Evolutionary conservation across 139 green algal genomes (phyloP).

Genomic region (Mychonastes homosphaera): DNA sequence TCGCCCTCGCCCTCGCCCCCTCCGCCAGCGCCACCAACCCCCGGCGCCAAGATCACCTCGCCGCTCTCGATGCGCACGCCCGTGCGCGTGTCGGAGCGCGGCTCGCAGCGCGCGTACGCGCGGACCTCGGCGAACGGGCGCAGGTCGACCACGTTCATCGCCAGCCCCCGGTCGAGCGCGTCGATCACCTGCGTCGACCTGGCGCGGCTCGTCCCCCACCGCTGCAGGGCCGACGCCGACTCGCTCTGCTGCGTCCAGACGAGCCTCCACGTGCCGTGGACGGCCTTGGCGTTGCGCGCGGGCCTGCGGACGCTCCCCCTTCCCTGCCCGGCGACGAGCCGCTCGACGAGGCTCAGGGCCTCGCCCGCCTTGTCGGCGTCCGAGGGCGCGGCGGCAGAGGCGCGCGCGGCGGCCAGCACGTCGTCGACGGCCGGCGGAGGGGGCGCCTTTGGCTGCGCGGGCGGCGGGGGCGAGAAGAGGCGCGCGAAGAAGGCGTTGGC

Average conservation of each 20-base stretch:
- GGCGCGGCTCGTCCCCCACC: conserved; percentile 19
- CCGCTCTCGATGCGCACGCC: conserved; percentile 29
- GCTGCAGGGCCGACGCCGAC: conserved; percentile 53
- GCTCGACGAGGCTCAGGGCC: no score
- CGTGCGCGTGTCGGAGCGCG: conserved; percentile 30
- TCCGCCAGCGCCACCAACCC: background rate
- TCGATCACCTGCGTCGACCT: conserved; percentile 47
- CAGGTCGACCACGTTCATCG: conserved; percentile 63
- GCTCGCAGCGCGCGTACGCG: conserved; percentile 33
- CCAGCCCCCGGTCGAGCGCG: conserved; percentile 26
- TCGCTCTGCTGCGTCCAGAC: conserved; percentile 54
- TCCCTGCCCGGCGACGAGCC: no score
- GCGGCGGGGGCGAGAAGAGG: no score
- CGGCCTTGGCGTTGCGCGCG: no score
- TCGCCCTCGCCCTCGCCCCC: background rate
- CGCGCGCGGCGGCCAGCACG: no score
- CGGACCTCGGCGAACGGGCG: conserved; percentile 30
- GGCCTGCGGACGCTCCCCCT: no score
- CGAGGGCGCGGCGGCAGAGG: no score
- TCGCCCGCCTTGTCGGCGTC: no score
- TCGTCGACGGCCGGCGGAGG: no score
- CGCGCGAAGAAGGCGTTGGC: no score
- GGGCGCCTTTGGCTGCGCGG: no score
- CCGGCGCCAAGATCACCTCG: background rate
- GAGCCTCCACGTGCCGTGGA: conserved; percentile 53